These are phyloP conservation scores for Grammothele lineata DNA, from an alignment of 768 basidiomycete genomes.

Conservation along the genomic window DNA sequence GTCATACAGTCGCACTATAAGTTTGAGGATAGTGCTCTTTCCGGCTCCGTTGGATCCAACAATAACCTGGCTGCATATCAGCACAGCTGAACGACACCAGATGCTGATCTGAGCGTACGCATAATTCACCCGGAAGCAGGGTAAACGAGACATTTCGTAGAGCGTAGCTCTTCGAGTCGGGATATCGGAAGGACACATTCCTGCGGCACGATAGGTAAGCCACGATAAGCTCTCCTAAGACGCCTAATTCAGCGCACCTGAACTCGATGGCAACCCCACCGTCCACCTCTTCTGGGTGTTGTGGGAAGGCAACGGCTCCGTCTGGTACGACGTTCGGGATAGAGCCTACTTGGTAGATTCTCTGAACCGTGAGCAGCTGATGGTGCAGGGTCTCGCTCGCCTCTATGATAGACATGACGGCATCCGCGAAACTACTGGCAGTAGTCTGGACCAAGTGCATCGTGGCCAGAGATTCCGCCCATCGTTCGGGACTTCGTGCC, in stretches of 20 bases:
- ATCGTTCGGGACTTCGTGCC: conserved; percentile 15
- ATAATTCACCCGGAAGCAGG: conserved; percentile 65
- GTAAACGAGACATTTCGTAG: conserved; percentile 64
- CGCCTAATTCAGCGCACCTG: conserved; percentile 32
- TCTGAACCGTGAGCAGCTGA: conserved; percentile 10
- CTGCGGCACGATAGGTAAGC: conserved; percentile 28
- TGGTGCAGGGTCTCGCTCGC: not conserved
- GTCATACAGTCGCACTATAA: conserved; percentile 67
- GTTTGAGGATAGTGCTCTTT: conserved; percentile 74
- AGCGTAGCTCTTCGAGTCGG: conserved; percentile 47
- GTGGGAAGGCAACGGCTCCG: conserved; percentile 6
- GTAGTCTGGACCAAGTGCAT: conserved; percentile 28
- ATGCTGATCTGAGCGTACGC: conserved; percentile 51
- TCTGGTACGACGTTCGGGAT: conserved; percentile 3
- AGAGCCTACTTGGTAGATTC: conserved; percentile 11
- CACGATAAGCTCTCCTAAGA: no score
- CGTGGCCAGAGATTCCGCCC: conserved; percentile 24
- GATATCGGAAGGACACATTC: conserved; percentile 71
- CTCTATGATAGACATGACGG: conserved; percentile 13
- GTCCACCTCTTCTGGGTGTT: conserved; percentile 21
- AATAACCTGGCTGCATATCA: conserved; percentile 44
- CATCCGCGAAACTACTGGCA: conserved; percentile 13
- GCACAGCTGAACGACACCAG: not conserved
- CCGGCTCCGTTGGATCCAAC: conserved; percentile 73
- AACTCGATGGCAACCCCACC: conserved; percentile 56